A percentile compares a stretch with the other conserved stretches of the same genome.
phyloP scores from a whole-genome alignment of 2,329 filamentous ascomycete species.

The Ophiostoma tasmaniense region DNA sequence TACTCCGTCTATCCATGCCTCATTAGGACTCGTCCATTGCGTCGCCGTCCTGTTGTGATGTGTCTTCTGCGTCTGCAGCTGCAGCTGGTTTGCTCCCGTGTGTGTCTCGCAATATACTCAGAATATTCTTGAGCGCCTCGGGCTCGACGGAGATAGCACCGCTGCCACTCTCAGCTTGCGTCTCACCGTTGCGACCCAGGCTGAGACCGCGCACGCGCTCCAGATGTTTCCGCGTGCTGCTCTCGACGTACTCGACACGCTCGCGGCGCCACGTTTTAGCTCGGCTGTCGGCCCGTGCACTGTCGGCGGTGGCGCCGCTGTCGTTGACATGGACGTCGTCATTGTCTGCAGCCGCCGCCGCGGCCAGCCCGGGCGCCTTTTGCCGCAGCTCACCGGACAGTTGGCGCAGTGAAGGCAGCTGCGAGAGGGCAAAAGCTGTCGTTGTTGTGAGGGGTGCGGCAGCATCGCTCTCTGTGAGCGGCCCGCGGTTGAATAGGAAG shows the following conservation, averaged over 20 bases:
- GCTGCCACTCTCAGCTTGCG: constrained; percentile 51
- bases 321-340: not conserved
- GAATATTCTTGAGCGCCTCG: constrained; percentile 20
- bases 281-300: constrained; percentile 18
- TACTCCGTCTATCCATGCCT: constrained; percentile 20
- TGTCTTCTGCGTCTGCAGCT: not conserved
- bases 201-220: constrained; percentile 62
- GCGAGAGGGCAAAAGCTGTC: constrained; percentile 69
- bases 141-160: constrained; percentile 40
- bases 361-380: constrained; percentile 54
- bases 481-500: constrained; percentile 49
- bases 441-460: constrained; percentile 58
- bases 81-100: constrained; percentile 6
- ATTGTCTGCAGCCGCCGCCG: constrained; percentile 16
- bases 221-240: constrained; percentile 65
- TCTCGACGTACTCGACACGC: constrained; percentile 74
- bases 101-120: constrained; percentile 18
- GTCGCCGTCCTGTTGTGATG: not conserved
- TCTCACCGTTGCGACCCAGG: constrained; percentile 50
- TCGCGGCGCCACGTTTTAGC: constrained; percentile 57
- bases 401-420: constrained; percentile 68
- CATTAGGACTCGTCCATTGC: constrained; percentile 22
- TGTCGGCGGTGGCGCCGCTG: not conserved
- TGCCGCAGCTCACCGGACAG: constrained; percentile 53
- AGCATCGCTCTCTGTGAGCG: constrained; percentile 42